These are phyloP conservation scores for Globisporangium emineosum DNA, from an alignment of 352 stramenopile genomes.

Conservation along the genomic window DNA sequence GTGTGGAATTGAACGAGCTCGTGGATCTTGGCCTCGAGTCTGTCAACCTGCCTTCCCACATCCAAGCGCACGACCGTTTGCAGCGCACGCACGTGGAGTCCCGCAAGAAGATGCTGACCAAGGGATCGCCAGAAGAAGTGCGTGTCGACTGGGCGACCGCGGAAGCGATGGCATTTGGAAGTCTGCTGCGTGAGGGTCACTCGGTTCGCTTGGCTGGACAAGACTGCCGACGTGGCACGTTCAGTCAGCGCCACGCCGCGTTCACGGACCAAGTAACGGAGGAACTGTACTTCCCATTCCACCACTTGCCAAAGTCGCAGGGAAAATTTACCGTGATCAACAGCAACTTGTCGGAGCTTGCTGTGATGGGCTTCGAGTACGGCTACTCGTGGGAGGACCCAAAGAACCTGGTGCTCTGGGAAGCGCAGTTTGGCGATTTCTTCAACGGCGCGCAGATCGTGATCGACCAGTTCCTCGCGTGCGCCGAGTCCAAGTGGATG, in stretches of 20 bases:
- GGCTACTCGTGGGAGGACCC: constrained; percentile 88
- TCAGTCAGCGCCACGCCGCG: constrained; percentile 85
- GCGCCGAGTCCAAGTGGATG: constrained; percentile 89
- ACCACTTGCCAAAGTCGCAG: constrained; percentile 42
- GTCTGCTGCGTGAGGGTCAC: constrained; percentile 76
- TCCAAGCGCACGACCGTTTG: constrained; percentile 70
- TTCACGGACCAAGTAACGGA: constrained; percentile 81
- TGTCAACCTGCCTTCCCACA: constrained; percentile 47
- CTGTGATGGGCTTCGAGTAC: constrained; percentile 88
- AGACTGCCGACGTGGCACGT: constrained; percentile 86
- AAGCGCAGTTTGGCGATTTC: constrained; percentile 91
- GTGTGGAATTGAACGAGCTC: constrained; percentile 53
- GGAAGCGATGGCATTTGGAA: constrained; percentile 87
- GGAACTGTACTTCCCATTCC: constrained; percentile 75
- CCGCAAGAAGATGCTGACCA: constrained; percentile 67
- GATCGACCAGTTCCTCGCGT: constrained; percentile 88
- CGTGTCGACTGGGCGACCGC: constrained; percentile 87
- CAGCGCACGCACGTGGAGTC: constrained; percentile 75
- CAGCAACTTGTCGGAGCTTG: constrained; percentile 85
- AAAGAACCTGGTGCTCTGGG: constrained; percentile 83
- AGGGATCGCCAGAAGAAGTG: constrained; percentile 30
- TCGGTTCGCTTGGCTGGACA: constrained; percentile 86
- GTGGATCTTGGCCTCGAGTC: constrained; percentile 63
- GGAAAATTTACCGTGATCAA: constrained; percentile 67
- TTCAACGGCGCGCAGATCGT: constrained; percentile 88